Conservation (phyloP, 116 monocot species). For the Dioscorea cayenensis region DNA sequence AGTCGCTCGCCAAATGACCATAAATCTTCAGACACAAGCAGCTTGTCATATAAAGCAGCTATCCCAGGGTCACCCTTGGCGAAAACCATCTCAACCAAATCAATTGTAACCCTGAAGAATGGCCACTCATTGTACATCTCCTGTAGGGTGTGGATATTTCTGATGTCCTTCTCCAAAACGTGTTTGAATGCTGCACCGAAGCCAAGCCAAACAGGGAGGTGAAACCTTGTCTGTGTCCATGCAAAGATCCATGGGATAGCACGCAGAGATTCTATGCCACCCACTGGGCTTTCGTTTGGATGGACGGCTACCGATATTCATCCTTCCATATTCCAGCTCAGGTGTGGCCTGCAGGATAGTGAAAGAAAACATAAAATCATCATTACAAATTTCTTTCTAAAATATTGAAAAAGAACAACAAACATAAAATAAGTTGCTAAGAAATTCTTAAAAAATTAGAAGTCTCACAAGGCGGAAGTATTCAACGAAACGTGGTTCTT, state of each 20-base stretch:
- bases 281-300: constrained; percentile 91
- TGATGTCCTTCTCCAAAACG: constrained; percentile 46
- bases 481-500: constrained; percentile 91
- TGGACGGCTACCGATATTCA: constrained; percentile 95
- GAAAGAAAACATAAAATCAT: not conserved
- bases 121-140: constrained; percentile 95
- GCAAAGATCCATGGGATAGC: constrained; percentile 97
- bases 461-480: constrained; percentile 89
- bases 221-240: constrained; percentile 77
- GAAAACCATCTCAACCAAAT: constrained; percentile 97
- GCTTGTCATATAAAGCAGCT: constrained; percentile 77
- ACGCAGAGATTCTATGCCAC: constrained; percentile 74
- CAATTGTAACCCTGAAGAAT: constrained; percentile 91
- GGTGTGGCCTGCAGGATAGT: constrained; percentile 65
- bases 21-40: constrained; percentile 77
- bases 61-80: constrained; percentile 90
- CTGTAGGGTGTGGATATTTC: constrained; percentile 37
- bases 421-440: not conserved
- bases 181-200: constrained; percentile 70
- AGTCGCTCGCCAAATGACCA: constrained; percentile 68
- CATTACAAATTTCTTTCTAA: too few relatives aligned
- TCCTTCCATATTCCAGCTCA: constrained; percentile 88
- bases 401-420: too few relatives aligned
- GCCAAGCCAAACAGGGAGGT: constrained; percentile 76
- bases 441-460: not conserved